Base-by-base conservation (phyloP, 805 yeast genomes). In the Saccharomycopsis synnaedendra region DNA sequence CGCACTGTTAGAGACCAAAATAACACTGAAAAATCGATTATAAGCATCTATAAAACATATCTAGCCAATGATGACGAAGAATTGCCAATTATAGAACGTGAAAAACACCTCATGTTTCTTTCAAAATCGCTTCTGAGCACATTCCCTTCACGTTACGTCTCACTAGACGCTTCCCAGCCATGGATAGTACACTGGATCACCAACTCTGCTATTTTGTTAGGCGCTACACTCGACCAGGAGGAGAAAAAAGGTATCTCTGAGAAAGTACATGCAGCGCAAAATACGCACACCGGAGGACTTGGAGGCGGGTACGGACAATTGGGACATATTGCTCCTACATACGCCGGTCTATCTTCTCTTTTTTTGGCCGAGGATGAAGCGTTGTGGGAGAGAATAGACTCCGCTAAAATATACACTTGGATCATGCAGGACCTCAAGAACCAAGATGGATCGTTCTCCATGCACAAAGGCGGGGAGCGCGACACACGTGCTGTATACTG, bases 401-500 rank as follows among this genome's bases (percentile, higher is more conserved):
- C 77, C 74, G 55, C 52, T 3, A 52, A 57, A 34, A 62, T 84
- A 4, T 75, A 78, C 54, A 39, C 62, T 2, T 93, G 95, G 95
- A 60, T 89, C 39, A 43, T 80, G 60, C 47, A 58, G 1, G 56
- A 65, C 4, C 59, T 88, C 56, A 88, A 89, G 57, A 70, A 71
- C 40, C 55, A 62, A 0, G 78, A 83, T 58, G 97, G 97, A 0
- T 80, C 93, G 0, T 89, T 89, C 58, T 59, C 66, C 3, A 85
- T 85, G 82, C 85, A 82, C 56, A 44, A 53, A 3, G 76, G 76
- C 41, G 98, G 98, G 6, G 99, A 93, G 63, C 65, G 69, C 4
- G 99, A 93, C 60, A 73, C 85, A 0, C 69, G 98, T 56, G 84
- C 97, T 0, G 80, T 81, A 0, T 93, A 90, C 60, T 87, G 97